phyloP scores from a whole-genome alignment of 2,329 filamentous ascomycete species.

The Neofusicoccum kwambonambiense region DNA sequence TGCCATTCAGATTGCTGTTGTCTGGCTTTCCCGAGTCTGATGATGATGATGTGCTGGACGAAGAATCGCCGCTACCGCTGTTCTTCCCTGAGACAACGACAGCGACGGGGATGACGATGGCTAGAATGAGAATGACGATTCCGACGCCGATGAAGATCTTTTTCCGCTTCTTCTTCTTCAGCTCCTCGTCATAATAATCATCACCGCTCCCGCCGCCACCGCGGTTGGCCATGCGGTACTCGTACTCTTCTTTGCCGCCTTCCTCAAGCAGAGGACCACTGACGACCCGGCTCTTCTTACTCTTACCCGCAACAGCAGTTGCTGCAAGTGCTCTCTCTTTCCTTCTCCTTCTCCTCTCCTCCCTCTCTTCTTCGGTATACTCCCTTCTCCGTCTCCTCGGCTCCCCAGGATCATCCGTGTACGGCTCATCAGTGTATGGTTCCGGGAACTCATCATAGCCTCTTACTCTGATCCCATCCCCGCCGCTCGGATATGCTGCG shows the following conservation, averaged over 20 bases:
- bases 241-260: slow-evolving; percentile 42
- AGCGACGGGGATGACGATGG: slow-evolving; percentile 49
- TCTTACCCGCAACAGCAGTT: slow-evolving; percentile 7
- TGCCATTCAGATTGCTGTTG: slow-evolving; percentile 47
- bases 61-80: slow-evolving; percentile 24
- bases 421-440: slow-evolving; percentile 13
- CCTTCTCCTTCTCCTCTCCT: slow-evolving; percentile 29
- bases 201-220: slow-evolving; percentile 38
- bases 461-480: slow-evolving; percentile 18
- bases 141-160: slow-evolving; percentile 56
- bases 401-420: slow-evolving; percentile 6
- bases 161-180: slow-evolving; percentile 48
- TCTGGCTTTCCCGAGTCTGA: slow-evolving; percentile 31
- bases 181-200: slow-evolving; percentile 40
- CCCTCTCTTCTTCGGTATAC: slow-evolving; percentile 22
- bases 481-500: slow-evolving; percentile 19
- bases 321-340: slow-evolving; percentile 26
- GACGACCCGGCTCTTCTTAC: slow-evolving; percentile 42
- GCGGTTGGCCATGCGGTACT: slow-evolving; percentile 40
- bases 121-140: slow-evolving; percentile 41
- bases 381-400: slow-evolving; percentile 22
- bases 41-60: slow-evolving; percentile 25
- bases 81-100: slow-evolving; percentile 45
- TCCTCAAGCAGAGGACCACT: slow-evolving; percentile 50
- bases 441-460: not conserved